Evolutionary conservation across 805 yeast genomes (phyloP).

Genomic region (Pichia nanzhaoensis): DNA sequence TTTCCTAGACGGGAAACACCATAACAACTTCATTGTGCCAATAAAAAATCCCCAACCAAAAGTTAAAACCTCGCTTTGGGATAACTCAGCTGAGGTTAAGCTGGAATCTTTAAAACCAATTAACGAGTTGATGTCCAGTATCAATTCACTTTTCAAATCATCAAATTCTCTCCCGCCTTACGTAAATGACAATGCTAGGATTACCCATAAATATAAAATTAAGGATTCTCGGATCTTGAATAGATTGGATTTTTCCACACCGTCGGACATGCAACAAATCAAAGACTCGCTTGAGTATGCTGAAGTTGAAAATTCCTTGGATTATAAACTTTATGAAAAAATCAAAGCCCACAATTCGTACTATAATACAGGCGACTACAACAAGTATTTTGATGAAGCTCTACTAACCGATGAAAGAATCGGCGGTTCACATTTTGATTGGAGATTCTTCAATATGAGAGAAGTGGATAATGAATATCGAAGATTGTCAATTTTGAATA

Average conservation of each 20-base stretch:
- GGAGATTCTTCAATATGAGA: slow-evolving; percentile 35
- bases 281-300: neutral
- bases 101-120: neutral
- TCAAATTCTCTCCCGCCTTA: neutral
- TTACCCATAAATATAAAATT: neutral
- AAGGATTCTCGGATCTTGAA: neutral
- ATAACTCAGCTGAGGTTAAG: no score
- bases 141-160: neutral
- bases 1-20: slow-evolving; percentile 11
- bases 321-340: slow-evolving; percentile 10
- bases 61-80: no score
- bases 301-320: slow-evolving; percentile 5
- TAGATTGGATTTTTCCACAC: neutral
- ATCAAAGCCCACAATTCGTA: slow-evolving; percentile 2
- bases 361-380: slow-evolving; percentile 9
- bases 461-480: slow-evolving; percentile 16
- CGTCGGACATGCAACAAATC: neutral
- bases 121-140: neutral
- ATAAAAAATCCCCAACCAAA: neutral
- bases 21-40: slow-evolving; percentile 6
- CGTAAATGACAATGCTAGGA: slow-evolving; percentile 1
- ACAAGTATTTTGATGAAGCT: slow-evolving; percentile 40
- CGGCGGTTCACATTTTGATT: slow-evolving; percentile 39
- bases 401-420: slow-evolving; percentile 6
- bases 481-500: slow-evolving; percentile 33